Conservation (phyloP, 1,284 basidiomycete species). For the Pisolithus thermaeus region DNA sequence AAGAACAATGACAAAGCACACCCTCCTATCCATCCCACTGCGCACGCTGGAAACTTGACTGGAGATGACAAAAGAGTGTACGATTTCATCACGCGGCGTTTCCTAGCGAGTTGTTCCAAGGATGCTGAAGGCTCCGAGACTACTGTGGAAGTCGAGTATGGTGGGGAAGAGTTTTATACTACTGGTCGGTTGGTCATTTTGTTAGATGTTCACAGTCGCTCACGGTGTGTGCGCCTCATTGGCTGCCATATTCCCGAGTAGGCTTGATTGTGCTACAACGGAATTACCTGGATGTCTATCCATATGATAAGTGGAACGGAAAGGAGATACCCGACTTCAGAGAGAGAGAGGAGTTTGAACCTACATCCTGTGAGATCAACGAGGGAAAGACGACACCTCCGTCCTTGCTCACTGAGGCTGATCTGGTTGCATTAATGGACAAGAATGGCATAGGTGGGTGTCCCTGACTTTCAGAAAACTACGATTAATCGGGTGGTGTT, state of each 20-base stretch:
- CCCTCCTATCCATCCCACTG: slow-evolving; percentile 97
- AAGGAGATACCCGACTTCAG: slow-evolving; percentile 81
- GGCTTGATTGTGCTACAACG: slow-evolving; percentile 78
- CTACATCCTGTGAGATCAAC: slow-evolving; percentile 75
- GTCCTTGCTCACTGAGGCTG: slow-evolving; percentile 89
- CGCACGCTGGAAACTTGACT: slow-evolving; percentile 72
- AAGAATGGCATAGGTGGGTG: slow-evolving; percentile 93
- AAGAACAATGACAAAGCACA: slow-evolving; percentile 98
- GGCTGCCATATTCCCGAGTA: slow-evolving; percentile 21
- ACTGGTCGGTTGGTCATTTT: slow-evolving; percentile 48
- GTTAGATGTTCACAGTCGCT: not conserved
- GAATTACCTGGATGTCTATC: slow-evolving; percentile 92
- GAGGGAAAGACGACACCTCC: slow-evolving; percentile 84
- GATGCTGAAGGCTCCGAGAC: slow-evolving; percentile 92
- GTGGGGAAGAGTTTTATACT: slow-evolving; percentile 80
- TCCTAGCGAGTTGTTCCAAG: slow-evolving; percentile 89
- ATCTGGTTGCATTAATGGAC: slow-evolving; percentile 96
- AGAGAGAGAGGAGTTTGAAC: slow-evolving; percentile 81
- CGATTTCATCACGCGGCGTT: slow-evolving; percentile 89
- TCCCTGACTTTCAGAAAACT: not conserved
- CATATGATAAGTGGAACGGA: slow-evolving; percentile 92
- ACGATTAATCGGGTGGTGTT: slow-evolving; percentile 1
- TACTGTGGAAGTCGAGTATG: slow-evolving; percentile 81
- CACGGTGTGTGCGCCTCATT: not conserved
- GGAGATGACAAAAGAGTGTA: slow-evolving; percentile 94